Base-by-base conservation (phyloP, 768 basidiomycete species). In the Galerina sulciceps region DNA sequence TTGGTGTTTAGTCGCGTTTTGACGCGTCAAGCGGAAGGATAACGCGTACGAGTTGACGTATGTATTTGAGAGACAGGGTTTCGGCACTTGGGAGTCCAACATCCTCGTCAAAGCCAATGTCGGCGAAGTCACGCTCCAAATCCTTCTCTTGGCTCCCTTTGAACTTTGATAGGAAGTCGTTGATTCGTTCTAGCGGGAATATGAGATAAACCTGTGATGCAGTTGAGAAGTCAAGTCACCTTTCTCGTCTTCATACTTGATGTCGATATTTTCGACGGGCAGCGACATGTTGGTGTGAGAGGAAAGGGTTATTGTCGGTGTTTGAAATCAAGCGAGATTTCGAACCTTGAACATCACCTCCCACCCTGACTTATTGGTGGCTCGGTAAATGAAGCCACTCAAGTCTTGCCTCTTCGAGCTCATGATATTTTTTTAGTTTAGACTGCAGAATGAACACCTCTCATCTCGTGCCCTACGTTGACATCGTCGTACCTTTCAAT, bases 211-310 rank as follows among this genome's bases (percentile, higher is more conserved):
- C 31, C 22, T 6, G n/a, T 22, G 18, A 37, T 50, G 23, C 1
- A 42, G 36, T 17, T 4, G 38, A 14, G 15, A n/a, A 44, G 14
- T 50, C 23, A 34, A 55, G 41, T 36, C 69, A 88, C 93, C 85
- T 76, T 89, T 85, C 67, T 94, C 93, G 2, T 80, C 81, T 20
- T 83, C 83, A 68, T 94, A 94, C 63, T 83, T 79, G 68, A 92
- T 77, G 54, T 80, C 69, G 63, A 88, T 79, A 67, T 81, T 82
- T 62, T 85, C 71, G 36, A 85, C 81, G 26, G 85, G 82, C 40
- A 91, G 77, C 54, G 90, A 85, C 89, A 91, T 91, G 68, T 75
- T 74, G 69, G 69, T 61, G 52, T 60, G 58, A 65, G 57, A 67
- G 66, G 65, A 70, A 71, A 67, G 67, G 63, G 63, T 45, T 55